A percentile compares a stretch with the other conserved stretches of the same genome.
These are phyloP conservation scores for Chlorencoelia australis DNA, from an alignment of 2,329 filamentous ascomycete species.

Conservation along the genomic window DNA sequence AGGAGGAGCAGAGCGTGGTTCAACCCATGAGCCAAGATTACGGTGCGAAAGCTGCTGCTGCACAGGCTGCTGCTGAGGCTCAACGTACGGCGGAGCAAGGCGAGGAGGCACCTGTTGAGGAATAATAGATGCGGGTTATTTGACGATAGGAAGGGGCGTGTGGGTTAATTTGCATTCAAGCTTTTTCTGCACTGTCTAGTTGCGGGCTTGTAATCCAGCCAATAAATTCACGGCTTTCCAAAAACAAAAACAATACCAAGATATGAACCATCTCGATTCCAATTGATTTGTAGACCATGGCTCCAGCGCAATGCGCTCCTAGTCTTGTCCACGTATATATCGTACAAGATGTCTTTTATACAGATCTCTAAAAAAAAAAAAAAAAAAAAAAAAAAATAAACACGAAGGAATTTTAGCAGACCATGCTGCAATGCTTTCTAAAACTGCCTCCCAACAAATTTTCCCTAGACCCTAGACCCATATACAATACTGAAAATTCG, in stretches of 20 bases:
- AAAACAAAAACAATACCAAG: slow-evolving; percentile 6
- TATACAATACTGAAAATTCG: background rate
- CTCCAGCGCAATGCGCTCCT: slow-evolving; percentile 1
- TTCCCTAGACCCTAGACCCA: background rate
- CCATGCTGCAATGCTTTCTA: slow-evolving; percentile 7
- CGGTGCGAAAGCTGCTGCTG: slow-evolving; percentile 76
- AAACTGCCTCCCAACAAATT: background rate
- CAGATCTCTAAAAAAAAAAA: no score
- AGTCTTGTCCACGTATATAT: slow-evolving; percentile 8
- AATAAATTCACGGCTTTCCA: slow-evolving; percentile 21
- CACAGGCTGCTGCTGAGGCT: slow-evolving; percentile 58
- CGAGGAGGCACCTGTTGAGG: slow-evolving; percentile 39
- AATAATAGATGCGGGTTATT: slow-evolving; percentile 23
- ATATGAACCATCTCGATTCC: slow-evolving; percentile 1
- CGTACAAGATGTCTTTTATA: slow-evolving; percentile 9
- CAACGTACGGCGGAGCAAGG: slow-evolving; percentile 43
- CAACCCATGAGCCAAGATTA: slow-evolving; percentile 98
- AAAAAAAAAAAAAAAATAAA: no score
- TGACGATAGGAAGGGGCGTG: slow-evolving; percentile 24
- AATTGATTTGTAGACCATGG: slow-evolving; percentile 3
- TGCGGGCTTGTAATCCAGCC: slow-evolving; percentile 25
- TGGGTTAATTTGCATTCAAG: slow-evolving; percentile 24
- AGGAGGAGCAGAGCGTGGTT: slow-evolving; percentile 94
- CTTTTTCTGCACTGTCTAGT: slow-evolving; percentile 19
- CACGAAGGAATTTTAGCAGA: no score